Percentiles rank a stretch among this genome's conserved stretches.
Conservation (phyloP, 495 filamentous ascomycete species). For the Penicillium odoratum region DNA sequence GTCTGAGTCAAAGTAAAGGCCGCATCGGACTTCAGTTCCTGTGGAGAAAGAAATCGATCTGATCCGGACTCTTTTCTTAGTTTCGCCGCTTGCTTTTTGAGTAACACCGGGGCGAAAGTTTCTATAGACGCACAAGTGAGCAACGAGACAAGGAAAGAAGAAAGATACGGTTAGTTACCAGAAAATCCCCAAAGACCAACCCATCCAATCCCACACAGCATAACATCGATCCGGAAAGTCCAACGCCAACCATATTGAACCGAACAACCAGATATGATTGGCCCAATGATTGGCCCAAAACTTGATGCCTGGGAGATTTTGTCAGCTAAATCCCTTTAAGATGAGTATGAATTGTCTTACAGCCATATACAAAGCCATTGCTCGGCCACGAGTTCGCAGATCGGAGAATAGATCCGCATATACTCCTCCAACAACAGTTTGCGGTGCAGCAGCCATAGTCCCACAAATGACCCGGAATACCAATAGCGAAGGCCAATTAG, state of each 20-base stretch:
- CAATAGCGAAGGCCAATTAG: slow-evolving; percentile 64
- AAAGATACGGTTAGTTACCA: slow-evolving; percentile 26
- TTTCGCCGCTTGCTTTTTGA: slow-evolving; percentile 62
- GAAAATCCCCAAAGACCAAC: slow-evolving; percentile 45
- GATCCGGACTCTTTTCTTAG: slow-evolving; percentile 60
- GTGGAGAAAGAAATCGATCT: slow-evolving; percentile 33
- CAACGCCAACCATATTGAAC: slow-evolving; percentile 63
- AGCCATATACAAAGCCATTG: slow-evolving; percentile 71
- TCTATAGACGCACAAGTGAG: slow-evolving; percentile 21
- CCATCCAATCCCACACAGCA: slow-evolving; percentile 51
- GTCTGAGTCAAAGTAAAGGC: slow-evolving; percentile 44
- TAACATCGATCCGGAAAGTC: slow-evolving; percentile 63
- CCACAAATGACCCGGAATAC: slow-evolving; percentile 69
- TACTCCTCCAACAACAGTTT: slow-evolving; percentile 69
- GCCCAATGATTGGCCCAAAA: slow-evolving; percentile 65
- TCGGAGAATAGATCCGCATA: slow-evolving; percentile 71
- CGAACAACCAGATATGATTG: slow-evolving; percentile 66
- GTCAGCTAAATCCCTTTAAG: slow-evolving; percentile 5
- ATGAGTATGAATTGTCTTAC: slow-evolving; percentile 39
- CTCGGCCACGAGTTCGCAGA: slow-evolving; percentile 59
- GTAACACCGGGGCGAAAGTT: slow-evolving; percentile 72
- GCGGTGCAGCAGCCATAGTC: slow-evolving; percentile 63
- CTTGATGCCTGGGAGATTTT: slow-evolving; percentile 52
- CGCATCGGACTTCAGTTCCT: slow-evolving; percentile 40
- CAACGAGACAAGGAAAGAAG: not conserved